Percentiles rank a stretch among this genome's conserved stretches.
phyloP scores from a whole-genome alignment of 140 eudicot genomes.

The Stevia rebaudiana region DNA sequence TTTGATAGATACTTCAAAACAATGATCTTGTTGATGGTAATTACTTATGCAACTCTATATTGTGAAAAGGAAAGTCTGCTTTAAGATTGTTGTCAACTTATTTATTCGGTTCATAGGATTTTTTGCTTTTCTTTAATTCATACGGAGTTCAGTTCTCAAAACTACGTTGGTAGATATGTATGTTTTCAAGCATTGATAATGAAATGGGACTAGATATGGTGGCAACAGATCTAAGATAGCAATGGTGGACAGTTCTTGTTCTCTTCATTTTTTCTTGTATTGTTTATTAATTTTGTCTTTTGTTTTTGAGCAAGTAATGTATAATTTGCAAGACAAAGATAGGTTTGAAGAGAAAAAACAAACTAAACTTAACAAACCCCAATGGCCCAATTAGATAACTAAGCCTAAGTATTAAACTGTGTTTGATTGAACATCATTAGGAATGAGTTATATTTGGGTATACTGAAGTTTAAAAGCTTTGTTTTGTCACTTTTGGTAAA shows the following conservation, averaged over 20 bases:
- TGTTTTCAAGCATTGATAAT: neutral
- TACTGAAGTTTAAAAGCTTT: neutral
- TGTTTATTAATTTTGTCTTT: neutral
- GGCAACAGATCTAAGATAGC: neutral
- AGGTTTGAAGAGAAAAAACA: neutral
- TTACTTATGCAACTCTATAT: neutral
- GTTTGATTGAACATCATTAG: neutral
- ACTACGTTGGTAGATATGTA: neutral
- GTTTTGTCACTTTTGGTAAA: neutral
- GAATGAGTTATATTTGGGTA: neutral
- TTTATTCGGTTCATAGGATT: too few species aligned
- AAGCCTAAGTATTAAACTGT: neutral
- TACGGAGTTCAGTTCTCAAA: neutral
- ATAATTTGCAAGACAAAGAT: neutral
- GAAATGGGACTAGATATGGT: neutral
- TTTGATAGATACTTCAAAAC: neutral
- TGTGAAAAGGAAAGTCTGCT: constrained; percentile 5
- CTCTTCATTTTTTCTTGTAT: neutral
- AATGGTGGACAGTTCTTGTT: neutral
- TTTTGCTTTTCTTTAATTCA: neutral
- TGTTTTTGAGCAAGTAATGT: neutral
- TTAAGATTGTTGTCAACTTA: neutral
- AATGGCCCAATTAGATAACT: neutral
- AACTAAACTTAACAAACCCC: neutral
- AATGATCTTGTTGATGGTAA: neutral